These are phyloP conservation scores for Peniophora sp. DNA, from an alignment of 1,284 basidiomycete genomes.

Conservation along the genomic window DNA sequence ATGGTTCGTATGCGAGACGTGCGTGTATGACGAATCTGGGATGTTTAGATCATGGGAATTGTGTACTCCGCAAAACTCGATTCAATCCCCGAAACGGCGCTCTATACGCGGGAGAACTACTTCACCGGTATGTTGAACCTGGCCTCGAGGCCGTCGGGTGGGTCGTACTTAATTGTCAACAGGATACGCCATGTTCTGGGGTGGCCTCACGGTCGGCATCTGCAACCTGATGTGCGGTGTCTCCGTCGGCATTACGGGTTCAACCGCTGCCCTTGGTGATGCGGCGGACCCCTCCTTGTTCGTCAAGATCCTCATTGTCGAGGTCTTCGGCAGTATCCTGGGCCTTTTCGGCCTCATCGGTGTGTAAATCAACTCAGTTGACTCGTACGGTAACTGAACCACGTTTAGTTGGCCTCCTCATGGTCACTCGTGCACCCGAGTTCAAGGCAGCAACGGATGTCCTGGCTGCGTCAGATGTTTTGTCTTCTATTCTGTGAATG, in stretches of 20 bases:
- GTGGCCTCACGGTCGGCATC: slow-evolving; percentile 81
- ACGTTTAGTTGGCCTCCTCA: slow-evolving; percentile 54
- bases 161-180: background rate
- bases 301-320: slow-evolving; percentile 91
- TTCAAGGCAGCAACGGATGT: slow-evolving; percentile 33
- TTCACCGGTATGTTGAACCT: slow-evolving; percentile 63
- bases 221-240: slow-evolving; percentile 94
- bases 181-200: slow-evolving; percentile 91
- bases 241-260: slow-evolving; percentile 86
- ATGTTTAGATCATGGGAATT: slow-evolving; percentile 81
- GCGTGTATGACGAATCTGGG: background rate
- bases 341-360: slow-evolving; percentile 89
- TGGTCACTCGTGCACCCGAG: slow-evolving; percentile 50
- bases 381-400: slow-evolving; percentile 2
- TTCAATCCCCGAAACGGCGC: slow-evolving; percentile 46
- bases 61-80: slow-evolving; percentile 82
- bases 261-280: slow-evolving; percentile 87
- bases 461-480: background rate
- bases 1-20: background rate
- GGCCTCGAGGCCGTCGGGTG: background rate
- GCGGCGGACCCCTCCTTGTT: slow-evolving; percentile 90
- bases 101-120: slow-evolving; percentile 82
- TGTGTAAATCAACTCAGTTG: slow-evolving; percentile 31
- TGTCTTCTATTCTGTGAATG: too few species aligned
- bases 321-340: slow-evolving; percentile 90